phyloP scores from a whole-genome alignment of 805 yeast genomes.

The Grigorovia transvaalensis region DNA sequence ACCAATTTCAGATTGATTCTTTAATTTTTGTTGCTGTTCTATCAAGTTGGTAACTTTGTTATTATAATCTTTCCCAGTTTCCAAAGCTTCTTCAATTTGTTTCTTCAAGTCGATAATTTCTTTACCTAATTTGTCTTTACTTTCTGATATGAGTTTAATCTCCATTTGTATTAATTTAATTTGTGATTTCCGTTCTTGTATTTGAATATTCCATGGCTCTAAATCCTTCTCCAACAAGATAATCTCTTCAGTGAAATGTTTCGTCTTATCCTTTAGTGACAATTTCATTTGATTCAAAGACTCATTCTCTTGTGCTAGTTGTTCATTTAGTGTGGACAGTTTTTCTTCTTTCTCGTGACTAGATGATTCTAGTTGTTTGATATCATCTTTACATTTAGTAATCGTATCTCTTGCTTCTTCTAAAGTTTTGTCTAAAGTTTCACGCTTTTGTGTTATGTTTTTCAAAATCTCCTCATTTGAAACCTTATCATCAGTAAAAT shows the following conservation, averaged over 20 bases:
- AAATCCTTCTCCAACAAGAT: conserved; percentile 51
- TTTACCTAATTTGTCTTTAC: conserved; percentile 33
- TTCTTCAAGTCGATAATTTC: conserved; percentile 37
- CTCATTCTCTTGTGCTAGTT: conserved; percentile 43
- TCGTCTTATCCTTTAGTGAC: conserved; percentile 65
- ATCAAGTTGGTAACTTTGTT: conserved; percentile 36
- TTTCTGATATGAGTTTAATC: conserved; percentile 46
- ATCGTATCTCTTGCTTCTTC: conserved; percentile 38
- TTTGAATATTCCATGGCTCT: conserved; percentile 73
- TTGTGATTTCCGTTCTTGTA: conserved; percentile 53
- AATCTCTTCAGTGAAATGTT: conserved; percentile 54
- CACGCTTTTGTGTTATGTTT: conserved; percentile 16
- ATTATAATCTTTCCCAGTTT: conserved; percentile 42
- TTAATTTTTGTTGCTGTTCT: conserved; percentile 39
- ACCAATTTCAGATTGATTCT: conserved; percentile 49
- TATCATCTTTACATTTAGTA: conserved; percentile 36
- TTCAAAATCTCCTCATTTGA: conserved; percentile 56
- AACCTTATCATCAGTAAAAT: conserved; percentile 47
- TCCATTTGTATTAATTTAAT: conserved; percentile 56
- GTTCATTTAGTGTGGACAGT: conserved; percentile 33
- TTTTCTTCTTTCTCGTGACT: conserved; percentile 36
- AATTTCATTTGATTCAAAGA: conserved; percentile 53
- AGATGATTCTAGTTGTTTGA: conserved; percentile 37
- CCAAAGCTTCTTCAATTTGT: conserved; percentile 36
- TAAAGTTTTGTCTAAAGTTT: conserved; percentile 48